Percentiles rank a stretch among this genome's conserved stretches.
Conservation (phyloP, 768 basidiomycete genomes). For the Pulveroboletus sp. region DNA sequence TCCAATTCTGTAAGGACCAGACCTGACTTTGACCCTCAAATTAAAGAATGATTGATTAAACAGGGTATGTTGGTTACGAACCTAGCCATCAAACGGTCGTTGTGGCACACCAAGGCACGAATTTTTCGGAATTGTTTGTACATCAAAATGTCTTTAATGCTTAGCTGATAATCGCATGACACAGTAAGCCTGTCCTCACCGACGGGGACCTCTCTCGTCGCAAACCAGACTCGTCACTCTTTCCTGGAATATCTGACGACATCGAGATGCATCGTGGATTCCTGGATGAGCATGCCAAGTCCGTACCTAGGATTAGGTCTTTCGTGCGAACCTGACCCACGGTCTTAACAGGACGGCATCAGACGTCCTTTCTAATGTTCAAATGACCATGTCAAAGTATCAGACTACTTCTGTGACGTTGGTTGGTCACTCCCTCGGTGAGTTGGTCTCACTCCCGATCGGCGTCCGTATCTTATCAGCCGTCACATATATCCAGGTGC, state of each 20-base stretch:
- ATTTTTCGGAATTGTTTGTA: conserved; percentile 32
- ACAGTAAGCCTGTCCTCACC: conserved; percentile 31
- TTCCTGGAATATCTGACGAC: conserved; percentile 41
- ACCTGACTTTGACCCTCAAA: too few relatives aligned
- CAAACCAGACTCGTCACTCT: conserved; percentile 38
- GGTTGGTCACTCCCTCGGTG: conserved; percentile 44
- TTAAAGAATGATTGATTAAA: neutral
- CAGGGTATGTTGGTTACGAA: conserved; percentile 39
- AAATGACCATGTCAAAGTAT: conserved; percentile 35
- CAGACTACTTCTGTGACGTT: conserved; percentile 36
- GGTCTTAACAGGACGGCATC: conserved; percentile 39
- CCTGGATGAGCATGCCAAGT: conserved; percentile 41
- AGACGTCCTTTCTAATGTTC: conserved; percentile 39
- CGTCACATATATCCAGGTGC: conserved; percentile 21
- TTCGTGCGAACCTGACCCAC: neutral
- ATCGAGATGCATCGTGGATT: conserved; percentile 49
- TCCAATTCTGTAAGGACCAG: conserved; percentile 41
- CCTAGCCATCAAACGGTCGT: conserved; percentile 32
- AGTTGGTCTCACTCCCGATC: conserved; percentile 1
- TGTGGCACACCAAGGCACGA: conserved; percentile 34
- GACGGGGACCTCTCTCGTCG: conserved; percentile 35
- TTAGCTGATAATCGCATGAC: conserved; percentile 29
- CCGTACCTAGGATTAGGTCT: conserved; percentile 5
- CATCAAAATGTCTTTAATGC: conserved; percentile 22
- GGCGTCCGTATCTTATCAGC: too few relatives aligned